Base-by-base conservation (phyloP, 192 early-diverging fungal genomes). In the Radiomyces spectabilis region DNA sequence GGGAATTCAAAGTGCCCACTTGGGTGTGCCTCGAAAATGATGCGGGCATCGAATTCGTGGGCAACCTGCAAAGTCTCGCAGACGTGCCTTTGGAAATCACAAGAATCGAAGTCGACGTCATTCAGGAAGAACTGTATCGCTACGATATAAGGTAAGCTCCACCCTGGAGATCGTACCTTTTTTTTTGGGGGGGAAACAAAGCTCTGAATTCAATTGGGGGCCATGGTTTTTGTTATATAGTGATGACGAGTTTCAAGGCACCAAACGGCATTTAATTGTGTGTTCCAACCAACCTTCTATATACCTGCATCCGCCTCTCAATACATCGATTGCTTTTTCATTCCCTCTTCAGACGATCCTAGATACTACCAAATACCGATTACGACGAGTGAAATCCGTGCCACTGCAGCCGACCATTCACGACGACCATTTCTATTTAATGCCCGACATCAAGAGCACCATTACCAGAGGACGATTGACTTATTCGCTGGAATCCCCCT, bases 101-200 rank as follows among this genome's bases (percentile, higher is more conserved):
- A n/a, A 39, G 34, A 18, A 57, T 67, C 9, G n/a, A 52, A 22
- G 46, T 61, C 16, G 59, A 67, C 40, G 57, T 61, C 22, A 49
- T 67, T 10, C 65, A 67, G 51, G 65, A 67, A 55, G 65, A 67
- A 29, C 2, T 67, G n/a, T 67, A 67, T 30, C 53, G 42, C 18
- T 30, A 55, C 33, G 53, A 60, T 40, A 31, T 34, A 9, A 46
- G 40, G 50, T 53, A 61, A 61, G 19, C 37, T 38, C 37, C 37
- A 10, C 37, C 37, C 37, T 12, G 37, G 37, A 38, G 37, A n/a
- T 8, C 45, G 27, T 30, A 27, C 27, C 27, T 31, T 13, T 39
- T 21, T 46, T 21, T 53, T 12, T 38, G 56, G 24, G 25, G 19
- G 42, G 22, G 22, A 12, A 29, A 13, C 8, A 46, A 22, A 30